Percentiles rank a stretch among this genome's conserved stretches.
Evolutionary conservation across 257 asterid species (phyloP).

Genomic region (Craterostigma plantagineum): DNA sequence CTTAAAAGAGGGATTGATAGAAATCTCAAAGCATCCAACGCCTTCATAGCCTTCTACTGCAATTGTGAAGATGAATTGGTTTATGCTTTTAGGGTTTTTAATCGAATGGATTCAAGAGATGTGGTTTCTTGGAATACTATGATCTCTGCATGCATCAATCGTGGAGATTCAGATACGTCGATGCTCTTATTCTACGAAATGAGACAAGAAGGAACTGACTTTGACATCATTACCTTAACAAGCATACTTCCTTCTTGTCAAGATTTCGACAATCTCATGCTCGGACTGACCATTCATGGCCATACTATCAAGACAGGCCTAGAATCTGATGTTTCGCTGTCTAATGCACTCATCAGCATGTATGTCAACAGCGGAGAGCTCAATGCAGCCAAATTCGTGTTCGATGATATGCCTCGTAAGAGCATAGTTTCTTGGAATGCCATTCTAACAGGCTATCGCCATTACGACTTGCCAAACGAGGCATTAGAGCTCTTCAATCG

Average conservation of each 20-base stretch:
- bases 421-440: constrained; percentile 53
- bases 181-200: constrained; percentile 23
- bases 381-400: constrained; percentile 18
- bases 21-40: constrained; percentile 24
- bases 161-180: constrained; percentile 22
- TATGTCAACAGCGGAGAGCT: constrained; percentile 31
- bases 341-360: constrained; percentile 51
- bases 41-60: constrained; percentile 30
- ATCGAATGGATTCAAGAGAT: constrained; percentile 17
- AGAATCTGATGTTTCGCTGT: constrained; percentile 19
- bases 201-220: constrained; percentile 21
- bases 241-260: constrained; percentile 34
- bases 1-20: constrained; percentile 20
- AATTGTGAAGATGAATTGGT: constrained; percentile 12
- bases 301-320: constrained; percentile 22
- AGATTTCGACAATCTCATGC: constrained; percentile 9
- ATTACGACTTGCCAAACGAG: constrained; percentile 13
- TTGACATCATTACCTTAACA: constrained; percentile 34
- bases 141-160: constrained; percentile 31
- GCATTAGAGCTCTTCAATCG: constrained; percentile 16
- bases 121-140: constrained; percentile 42
- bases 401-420: constrained; percentile 23
- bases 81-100: constrained; percentile 26
- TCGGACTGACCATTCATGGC: constrained; percentile 35
- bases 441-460: constrained; percentile 35